Evolutionary conservation across 129 eudicot genomes (phyloP).

Genomic region (Deinandra increscens): DNA sequence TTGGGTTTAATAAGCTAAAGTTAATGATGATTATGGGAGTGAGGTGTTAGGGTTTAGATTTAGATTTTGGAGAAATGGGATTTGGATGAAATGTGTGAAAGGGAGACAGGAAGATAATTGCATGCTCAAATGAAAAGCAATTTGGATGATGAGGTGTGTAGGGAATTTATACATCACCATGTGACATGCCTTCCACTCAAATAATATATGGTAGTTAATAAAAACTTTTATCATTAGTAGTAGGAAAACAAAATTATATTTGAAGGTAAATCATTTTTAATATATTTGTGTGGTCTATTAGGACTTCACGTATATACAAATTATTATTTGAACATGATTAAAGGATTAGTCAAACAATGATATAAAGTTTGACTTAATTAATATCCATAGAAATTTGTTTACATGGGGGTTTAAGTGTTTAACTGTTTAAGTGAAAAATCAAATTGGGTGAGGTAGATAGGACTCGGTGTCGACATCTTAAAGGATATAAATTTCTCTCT

Average conservation of each 20-base stretch:
- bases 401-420: no score
- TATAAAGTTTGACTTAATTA: background rate
- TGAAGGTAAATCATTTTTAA: background rate
- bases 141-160: slow-evolving; percentile 15
- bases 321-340: background rate
- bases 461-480: no score
- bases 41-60: slow-evolving; percentile 14
- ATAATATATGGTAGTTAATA: background rate
- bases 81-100: slow-evolving; percentile 15
- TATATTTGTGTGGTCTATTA: background rate
- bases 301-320: background rate
- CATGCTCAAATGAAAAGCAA: slow-evolving; percentile 32
- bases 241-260: background rate
- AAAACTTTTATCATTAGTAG: slow-evolving; percentile 3
- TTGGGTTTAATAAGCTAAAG: slow-evolving; percentile 15
- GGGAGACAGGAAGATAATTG: slow-evolving; percentile 27
- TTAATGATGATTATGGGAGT: slow-evolving; percentile 19
- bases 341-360: background rate
- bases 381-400: no score
- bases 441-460: no score
- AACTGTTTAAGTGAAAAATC: no score
- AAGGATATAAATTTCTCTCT: no score
- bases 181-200: slow-evolving; percentile 34
- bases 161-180: slow-evolving; percentile 25
- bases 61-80: slow-evolving; percentile 23